Evolutionary conservation across 805 yeast species (phyloP).

Genomic region (Priceomyces haplophilus): DNA sequence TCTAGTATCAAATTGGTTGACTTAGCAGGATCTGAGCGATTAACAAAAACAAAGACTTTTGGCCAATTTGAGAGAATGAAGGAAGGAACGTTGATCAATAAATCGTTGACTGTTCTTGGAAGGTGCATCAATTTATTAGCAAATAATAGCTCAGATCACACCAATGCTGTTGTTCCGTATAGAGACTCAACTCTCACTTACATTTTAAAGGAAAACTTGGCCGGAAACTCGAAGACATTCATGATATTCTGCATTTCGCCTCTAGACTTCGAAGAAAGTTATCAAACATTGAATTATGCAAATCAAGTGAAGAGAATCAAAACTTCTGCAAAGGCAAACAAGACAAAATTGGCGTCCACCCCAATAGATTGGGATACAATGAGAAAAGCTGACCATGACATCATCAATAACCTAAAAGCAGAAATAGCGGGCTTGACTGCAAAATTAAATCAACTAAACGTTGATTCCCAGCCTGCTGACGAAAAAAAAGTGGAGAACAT

Average conservation of each 20-base stretch:
- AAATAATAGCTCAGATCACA: conserved; percentile 27
- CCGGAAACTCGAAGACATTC: conserved; percentile 84
- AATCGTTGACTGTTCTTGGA: conserved; percentile 74
- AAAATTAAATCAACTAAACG: conserved; percentile 12
- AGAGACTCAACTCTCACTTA: conserved; percentile 76
- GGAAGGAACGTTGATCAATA: conserved; percentile 77
- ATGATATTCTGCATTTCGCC: conserved; percentile 88
- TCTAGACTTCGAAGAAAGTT: conserved; percentile 70
- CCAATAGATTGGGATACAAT: conserved; percentile 34
- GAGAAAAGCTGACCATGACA: conserved; percentile 22
- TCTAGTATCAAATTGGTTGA: conserved; percentile 72
- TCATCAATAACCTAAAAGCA: conserved; percentile 25
- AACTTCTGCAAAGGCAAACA: conserved; percentile 52
- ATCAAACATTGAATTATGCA: conserved; percentile 76
- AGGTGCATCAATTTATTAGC: conserved; percentile 53
- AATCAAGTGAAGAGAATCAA: conserved; percentile 68
- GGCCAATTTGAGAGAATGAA: conserved; percentile 53
- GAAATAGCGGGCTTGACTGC: conserved; percentile 32
- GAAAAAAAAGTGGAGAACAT: conserved; percentile 21
- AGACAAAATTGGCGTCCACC: conserved; percentile 23
- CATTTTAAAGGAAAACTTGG: conserved; percentile 68
- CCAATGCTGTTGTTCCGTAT: conserved; percentile 56
- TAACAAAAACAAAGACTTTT: conserved; percentile 57
- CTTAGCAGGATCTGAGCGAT: conserved; percentile 80
- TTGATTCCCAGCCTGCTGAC: not conserved